A percentile compares a stretch with the other conserved stretches of the same genome.
Conservation (phyloP, 2,329 filamentous ascomycete species). For the Pseudocercospora pini-densiflorae region DNA sequence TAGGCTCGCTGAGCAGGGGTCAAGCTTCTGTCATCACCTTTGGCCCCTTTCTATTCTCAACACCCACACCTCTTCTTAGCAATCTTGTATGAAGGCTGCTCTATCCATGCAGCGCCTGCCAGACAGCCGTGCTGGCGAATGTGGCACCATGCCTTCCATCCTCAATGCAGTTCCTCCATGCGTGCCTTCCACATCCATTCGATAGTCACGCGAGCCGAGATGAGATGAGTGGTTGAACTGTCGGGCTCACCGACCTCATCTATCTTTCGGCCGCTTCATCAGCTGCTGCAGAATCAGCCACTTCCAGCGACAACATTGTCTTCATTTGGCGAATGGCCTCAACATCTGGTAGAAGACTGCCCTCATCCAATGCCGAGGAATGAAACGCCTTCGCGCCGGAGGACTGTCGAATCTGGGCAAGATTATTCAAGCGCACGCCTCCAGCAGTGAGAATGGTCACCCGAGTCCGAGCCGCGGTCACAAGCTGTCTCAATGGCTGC, state of each 20-base stretch:
- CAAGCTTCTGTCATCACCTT: background rate
- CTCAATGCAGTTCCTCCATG: background rate
- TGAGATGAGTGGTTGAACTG: background rate
- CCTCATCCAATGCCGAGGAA: conserved; percentile 29
- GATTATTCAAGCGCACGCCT: conserved; percentile 53
- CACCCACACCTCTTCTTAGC: background rate
- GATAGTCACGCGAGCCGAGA: background rate
- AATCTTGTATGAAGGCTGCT: background rate
- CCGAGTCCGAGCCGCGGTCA: conserved; percentile 36
- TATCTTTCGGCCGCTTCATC: background rate
- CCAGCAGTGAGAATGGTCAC: conserved; percentile 57
- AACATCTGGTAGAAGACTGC: conserved; percentile 10
- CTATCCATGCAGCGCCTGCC: background rate
- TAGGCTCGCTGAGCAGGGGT: background rate
- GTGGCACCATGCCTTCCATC: background rate
- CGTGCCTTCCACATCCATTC: background rate
- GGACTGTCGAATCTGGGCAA: conserved; percentile 37
- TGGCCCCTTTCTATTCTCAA: background rate
- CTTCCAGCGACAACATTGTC: background rate
- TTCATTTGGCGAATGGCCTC: conserved; percentile 26
- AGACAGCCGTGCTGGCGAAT: background rate
- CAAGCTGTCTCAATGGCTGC: conserved; percentile 40
- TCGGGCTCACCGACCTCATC: background rate
- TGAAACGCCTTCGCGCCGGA: conserved; percentile 28
- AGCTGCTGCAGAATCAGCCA: conserved; percentile 4